Evolutionary conservation across 106 monocot genomes (phyloP), one percentile per base, ranked within the genome.

Genomic region (Dioscorea dumetorum): DNA sequence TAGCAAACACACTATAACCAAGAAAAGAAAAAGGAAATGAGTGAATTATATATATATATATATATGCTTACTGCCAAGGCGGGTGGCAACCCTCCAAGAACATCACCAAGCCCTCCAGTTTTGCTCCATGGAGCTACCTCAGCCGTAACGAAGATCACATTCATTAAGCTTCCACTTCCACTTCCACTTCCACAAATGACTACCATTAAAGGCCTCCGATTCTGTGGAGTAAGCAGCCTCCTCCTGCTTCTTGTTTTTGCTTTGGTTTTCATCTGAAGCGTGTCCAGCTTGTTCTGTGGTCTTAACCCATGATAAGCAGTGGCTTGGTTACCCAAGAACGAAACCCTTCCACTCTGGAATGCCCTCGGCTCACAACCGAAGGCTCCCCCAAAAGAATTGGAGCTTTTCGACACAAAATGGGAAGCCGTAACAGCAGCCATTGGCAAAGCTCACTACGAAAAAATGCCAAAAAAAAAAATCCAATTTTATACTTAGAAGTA

Each of bases 51-150:
- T n/a, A n/a, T n/a, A n/a, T n/a, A n/a, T n/a, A n/a, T n/a, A n/a
- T n/a, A n/a, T 19, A 33, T 67, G 24, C 73, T 83, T 69, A 95
- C 91, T 16, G 88, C 91, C 78, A 95, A 49, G 31, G 91, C 91
- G 11, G 88, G 84, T 49, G 95, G 95, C 17, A 95, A 66, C 31
- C 95, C 95, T 67, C 88, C 95, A 22, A 91, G 76, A 68, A 95
- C 95, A 74, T 95, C 95, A 5, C 95, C 95, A 60, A 95, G 85
- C 0, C 91, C 95, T 13, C 95, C 91, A 24, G 95, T 95, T 71
- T 91, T 95, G 73, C 91, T 88, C 91, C 91, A 95, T 18, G 88
- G 95, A 54, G 75, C 88, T n/a, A 75, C 62, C 68, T 91, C 87
- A 22, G 87, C 65, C 34, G 65, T 60, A 14, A 91, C 81, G 58